A percentile compares a stretch with the other conserved stretches of the same genome.
Conservation (phyloP, 192 early-diverging fungal genomes). For the Funneliformis geosporum region DNA sequence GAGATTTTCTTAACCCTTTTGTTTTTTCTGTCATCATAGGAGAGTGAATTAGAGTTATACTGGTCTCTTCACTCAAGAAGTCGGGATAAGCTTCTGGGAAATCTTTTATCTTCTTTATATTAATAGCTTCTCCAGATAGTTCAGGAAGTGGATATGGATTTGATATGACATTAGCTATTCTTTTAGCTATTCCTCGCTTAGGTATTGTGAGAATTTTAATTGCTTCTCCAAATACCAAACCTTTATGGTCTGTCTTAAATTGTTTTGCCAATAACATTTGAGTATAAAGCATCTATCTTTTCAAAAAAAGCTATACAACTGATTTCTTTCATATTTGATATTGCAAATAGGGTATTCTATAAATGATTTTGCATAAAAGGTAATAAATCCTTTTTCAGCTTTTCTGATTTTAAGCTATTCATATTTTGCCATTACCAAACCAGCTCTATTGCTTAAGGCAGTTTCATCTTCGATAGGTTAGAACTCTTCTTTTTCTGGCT, state of each 20-base stretch:
- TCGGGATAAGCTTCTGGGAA: neutral
- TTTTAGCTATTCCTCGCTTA: too few relatives aligned
- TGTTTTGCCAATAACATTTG: neutral
- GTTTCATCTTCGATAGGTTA: neutral
- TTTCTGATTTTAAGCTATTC: neutral
- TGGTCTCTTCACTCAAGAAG: conserved; percentile 3
- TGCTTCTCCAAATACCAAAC: conserved; percentile 12
- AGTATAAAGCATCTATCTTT: too few relatives aligned
- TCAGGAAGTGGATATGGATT: neutral
- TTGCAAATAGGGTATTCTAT: neutral
- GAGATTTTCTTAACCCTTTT: neutral
- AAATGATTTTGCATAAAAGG: neutral
- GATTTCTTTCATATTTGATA: too few relatives aligned
- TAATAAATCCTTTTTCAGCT: neutral
- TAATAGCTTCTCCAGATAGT: too few relatives aligned
- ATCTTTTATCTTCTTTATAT: too few relatives aligned
- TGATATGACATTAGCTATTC: neutral
- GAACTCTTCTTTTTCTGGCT: too few relatives aligned
- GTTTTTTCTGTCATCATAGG: conserved; percentile 5
- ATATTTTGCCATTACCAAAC: neutral
- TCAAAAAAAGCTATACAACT: too few relatives aligned
- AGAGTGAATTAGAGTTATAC: conserved; percentile 15
- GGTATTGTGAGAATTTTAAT: too few relatives aligned
- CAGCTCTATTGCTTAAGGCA: neutral
- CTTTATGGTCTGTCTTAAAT: neutral